These are phyloP conservation scores for Globisporangium viniferum DNA, from an alignment of 352 stramenopile species.

Conservation along the genomic window DNA sequence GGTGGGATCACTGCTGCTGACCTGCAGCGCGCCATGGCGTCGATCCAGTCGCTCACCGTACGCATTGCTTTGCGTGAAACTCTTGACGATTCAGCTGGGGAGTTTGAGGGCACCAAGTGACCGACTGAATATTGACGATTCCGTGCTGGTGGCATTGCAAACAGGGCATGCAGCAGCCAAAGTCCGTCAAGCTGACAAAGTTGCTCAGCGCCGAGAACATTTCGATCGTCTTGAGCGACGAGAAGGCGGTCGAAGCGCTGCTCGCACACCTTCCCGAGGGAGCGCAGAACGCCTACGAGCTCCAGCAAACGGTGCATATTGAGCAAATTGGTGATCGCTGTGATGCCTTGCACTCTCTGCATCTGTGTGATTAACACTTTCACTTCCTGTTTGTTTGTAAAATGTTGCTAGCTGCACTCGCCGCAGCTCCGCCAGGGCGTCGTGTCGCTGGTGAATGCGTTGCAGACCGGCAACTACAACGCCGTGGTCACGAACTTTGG, in stretches of 20 bases:
- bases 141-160: neutral
- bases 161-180: conserved; percentile 42
- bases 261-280: conserved; percentile 77
- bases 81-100: too few relatives aligned
- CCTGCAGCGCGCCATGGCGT: conserved; percentile 84
- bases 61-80: neutral
- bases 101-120: neutral
- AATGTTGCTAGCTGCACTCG: conserved; percentile 44
- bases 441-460: conserved; percentile 70
- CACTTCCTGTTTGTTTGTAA: neutral
- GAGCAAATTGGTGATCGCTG: neutral
- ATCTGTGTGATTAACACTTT: neutral
- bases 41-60: conserved; percentile 65
- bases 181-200: conserved; percentile 58
- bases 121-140: neutral
- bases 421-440: conserved; percentile 90
- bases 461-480: conserved; percentile 91
- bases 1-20: conserved; percentile 70
- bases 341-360: neutral
- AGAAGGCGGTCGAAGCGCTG: conserved; percentile 47
- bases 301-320: conserved; percentile 59
- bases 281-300: conserved; percentile 68
- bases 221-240: conserved; percentile 59
- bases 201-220: conserved; percentile 61
- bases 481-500: conserved; percentile 89